A percentile compares a stretch with the other conserved stretches of the same genome.
These are phyloP conservation scores for Yamadazyma membranifaciens DNA, from an alignment of 1,139 yeast species.

Conservation along the genomic window DNA sequence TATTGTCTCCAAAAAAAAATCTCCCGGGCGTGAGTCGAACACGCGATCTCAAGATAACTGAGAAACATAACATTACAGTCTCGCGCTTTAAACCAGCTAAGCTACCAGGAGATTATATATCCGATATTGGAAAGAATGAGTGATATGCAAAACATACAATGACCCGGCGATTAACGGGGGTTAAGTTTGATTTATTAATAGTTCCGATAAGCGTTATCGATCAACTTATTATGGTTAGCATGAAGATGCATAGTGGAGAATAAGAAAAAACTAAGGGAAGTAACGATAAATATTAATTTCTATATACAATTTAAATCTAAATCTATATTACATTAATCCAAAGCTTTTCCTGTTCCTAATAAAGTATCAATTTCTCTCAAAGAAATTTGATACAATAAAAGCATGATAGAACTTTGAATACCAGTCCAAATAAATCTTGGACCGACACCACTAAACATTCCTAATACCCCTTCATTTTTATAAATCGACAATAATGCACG, in stretches of 20 bases:
- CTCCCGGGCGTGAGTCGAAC: slow-evolving; percentile 86
- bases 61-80: slow-evolving; percentile 57
- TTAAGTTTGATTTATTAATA: no score
- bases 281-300: slow-evolving; percentile 1
- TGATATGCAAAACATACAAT: no score
- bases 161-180: no score
- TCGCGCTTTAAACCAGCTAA: slow-evolving; percentile 79
- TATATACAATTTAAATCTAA: slow-evolving; percentile 3
- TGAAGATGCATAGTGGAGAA: no score
- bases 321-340: slow-evolving; percentile 6
- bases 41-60: slow-evolving; percentile 76
- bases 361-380: slow-evolving; percentile 38
- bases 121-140: no score
- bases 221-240: no score
- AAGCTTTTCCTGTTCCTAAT: slow-evolving; percentile 14
- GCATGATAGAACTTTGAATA: slow-evolving; percentile 91
- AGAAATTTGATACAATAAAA: slow-evolving; percentile 73
- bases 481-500: slow-evolving; percentile 68
- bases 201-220: no score
- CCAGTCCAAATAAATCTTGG: slow-evolving; percentile 97
- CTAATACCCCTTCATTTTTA: slow-evolving; percentile 70
- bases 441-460: slow-evolving; percentile 91
- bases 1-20: slow-evolving; percentile 33
- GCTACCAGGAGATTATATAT: slow-evolving; percentile 58
- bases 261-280: background rate